Conservation (phyloP, 2,329 filamentous ascomycete genomes). For the Diaporthe vexans region DNA sequence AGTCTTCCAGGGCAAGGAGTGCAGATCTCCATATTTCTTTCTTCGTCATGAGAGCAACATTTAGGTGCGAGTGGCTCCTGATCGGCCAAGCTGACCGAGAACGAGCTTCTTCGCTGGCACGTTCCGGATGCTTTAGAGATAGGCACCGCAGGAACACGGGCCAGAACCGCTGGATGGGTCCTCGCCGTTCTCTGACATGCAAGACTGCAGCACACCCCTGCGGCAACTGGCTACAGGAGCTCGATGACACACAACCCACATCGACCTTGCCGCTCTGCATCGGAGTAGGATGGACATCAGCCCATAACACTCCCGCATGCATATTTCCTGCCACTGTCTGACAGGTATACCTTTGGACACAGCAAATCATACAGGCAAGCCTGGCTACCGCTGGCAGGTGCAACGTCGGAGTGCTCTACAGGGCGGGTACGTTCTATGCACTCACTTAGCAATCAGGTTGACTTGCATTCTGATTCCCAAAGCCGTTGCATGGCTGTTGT, state of each 20-base stretch:
- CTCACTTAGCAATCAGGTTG: background rate
- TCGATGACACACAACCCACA: slow-evolving; percentile 21
- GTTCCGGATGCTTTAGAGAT: slow-evolving; percentile 1
- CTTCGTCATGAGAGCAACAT: slow-evolving; percentile 2
- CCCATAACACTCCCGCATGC: slow-evolving; percentile 8
- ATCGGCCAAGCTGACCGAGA: slow-evolving; percentile 6
- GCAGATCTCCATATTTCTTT: slow-evolving; percentile 7
- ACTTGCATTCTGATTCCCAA: too few relatives aligned
- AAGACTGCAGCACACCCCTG: slow-evolving; percentile 17
- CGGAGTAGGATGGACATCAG: slow-evolving; percentile 15
- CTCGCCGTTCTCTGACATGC: slow-evolving; percentile 2
- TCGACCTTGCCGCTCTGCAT: slow-evolving; percentile 16
- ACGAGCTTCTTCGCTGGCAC: slow-evolving; percentile 12
- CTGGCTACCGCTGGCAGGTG: background rate
- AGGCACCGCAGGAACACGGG: slow-evolving; percentile 10
- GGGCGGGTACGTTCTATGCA: too few relatives aligned
- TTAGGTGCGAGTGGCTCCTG: background rate
- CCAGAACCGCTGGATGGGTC: slow-evolving; percentile 14
- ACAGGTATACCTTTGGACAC: background rate
- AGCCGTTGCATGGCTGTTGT: background rate
- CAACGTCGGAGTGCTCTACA: background rate
- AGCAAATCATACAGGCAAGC: background rate
- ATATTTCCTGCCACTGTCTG: background rate
- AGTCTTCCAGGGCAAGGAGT: background rate
- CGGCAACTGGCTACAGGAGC: background rate